Percentiles rank a stretch among this genome's conserved stretches.
Evolutionary conservation across 2,329 filamentous ascomycete species (phyloP).

Genomic region (Phaeosphaeria sp.): DNA sequence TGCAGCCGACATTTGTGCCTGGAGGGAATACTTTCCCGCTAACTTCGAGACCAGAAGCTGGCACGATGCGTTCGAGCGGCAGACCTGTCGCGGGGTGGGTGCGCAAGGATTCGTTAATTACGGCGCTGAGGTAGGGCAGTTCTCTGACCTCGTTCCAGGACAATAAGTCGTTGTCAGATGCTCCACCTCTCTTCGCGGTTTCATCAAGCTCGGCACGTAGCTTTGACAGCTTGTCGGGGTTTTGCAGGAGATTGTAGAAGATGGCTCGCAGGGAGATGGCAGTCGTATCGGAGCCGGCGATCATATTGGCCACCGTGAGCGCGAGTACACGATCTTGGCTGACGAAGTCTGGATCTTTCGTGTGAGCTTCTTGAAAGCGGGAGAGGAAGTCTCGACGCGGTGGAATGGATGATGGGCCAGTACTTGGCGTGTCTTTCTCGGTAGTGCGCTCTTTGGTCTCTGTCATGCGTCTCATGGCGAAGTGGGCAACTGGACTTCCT

Average conservation of each 20-base stretch:
- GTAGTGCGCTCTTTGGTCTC: conserved; percentile 1
- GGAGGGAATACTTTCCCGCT: conserved; percentile 5
- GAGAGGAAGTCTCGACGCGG: conserved; percentile 15
- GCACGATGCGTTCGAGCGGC: conserved; percentile 48
- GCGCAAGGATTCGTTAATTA: conserved; percentile 54
- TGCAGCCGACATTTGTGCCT: conserved; percentile 21
- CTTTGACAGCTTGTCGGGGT: conserved; percentile 24
- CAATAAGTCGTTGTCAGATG: conserved; percentile 4
- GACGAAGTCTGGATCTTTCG: conserved; percentile 18
- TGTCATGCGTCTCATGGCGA: conserved; percentile 12
- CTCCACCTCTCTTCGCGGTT: conserved; percentile 14
- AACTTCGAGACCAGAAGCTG: conserved; percentile 39
- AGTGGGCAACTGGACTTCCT: conserved; percentile 15
- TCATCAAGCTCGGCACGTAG: conserved; percentile 23
- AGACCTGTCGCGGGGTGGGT: conserved; percentile 53
- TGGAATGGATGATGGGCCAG: not conserved
- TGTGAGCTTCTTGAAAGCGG: conserved; percentile 18
- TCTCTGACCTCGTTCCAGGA: conserved; percentile 11
- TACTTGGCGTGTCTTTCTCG: not conserved
- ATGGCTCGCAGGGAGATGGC: conserved; percentile 46
- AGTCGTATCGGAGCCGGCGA: conserved; percentile 42
- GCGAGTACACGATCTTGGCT: conserved; percentile 19
- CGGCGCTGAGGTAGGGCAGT: conserved; percentile 50
- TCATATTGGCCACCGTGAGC: conserved; percentile 19
- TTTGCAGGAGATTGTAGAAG: conserved; percentile 46